Evolutionary conservation across 2,329 filamentous ascomycete genomes (phyloP).

Genomic region (Ceratocystis eucalypticola): DNA sequence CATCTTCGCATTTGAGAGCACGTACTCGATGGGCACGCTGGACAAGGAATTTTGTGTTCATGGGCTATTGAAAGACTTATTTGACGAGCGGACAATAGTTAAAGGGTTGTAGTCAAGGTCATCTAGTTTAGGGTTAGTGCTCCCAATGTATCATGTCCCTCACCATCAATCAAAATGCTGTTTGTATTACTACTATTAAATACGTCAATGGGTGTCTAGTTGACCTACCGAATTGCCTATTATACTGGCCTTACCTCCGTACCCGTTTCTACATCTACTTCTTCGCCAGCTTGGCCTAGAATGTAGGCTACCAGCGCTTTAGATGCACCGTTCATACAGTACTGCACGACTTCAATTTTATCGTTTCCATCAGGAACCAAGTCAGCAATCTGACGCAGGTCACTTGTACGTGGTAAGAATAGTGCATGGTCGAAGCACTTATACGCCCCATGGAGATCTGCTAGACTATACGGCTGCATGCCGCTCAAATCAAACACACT

Average conservation of each 20-base stretch:
- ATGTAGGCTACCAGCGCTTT: constrained; percentile 62
- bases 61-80: constrained; percentile 58
- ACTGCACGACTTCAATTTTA: constrained; percentile 69
- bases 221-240: not conserved
- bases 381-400: constrained; percentile 62
- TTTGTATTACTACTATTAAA: not conserved
- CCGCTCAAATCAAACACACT: constrained; percentile 67
- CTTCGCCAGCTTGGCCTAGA: constrained; percentile 25
- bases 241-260: too few species aligned
- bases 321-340: constrained; percentile 80
- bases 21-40: constrained; percentile 65
- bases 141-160: not conserved
- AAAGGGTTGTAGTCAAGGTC: constrained; percentile 37
- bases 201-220: not conserved
- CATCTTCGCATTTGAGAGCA: constrained; percentile 85
- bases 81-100: constrained; percentile 60
- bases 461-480: constrained; percentile 78
- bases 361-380: constrained; percentile 31
- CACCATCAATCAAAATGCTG: not conserved
- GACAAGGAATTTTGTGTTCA: constrained; percentile 52
- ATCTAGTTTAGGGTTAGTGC: not conserved
- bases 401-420: constrained; percentile 74
- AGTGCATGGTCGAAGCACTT: constrained; percentile 50
- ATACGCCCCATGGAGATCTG: constrained; percentile 49
- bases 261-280: not conserved